A percentile compares a stretch with the other conserved stretches of the same genome.
These are phyloP conservation scores for Massospora cicadina DNA, from an alignment of 371 early-diverging fungal genomes.

Conservation along the genomic window DNA sequence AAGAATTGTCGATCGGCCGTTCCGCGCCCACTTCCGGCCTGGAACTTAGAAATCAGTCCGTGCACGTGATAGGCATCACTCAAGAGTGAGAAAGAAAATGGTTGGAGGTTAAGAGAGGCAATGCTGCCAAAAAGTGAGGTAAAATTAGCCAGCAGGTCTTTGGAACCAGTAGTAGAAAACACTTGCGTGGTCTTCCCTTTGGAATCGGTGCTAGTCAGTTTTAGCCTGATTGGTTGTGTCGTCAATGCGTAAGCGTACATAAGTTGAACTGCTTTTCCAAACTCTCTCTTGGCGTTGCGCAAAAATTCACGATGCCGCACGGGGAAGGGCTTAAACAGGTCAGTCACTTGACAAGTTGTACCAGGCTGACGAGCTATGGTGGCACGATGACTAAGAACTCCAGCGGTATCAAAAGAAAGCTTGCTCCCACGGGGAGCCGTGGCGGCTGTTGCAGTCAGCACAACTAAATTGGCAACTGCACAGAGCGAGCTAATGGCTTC, in stretches of 20 bases:
- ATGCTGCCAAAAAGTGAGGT: conserved; percentile 12
- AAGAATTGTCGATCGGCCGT: conserved; percentile 68
- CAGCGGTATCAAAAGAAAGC: conserved; percentile 46
- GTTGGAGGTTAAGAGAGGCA: background rate
- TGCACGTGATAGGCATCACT: conserved; percentile 13
- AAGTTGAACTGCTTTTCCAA: conserved; percentile 50
- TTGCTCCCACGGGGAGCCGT: conserved; percentile 42
- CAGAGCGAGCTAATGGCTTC: conserved; percentile 70
- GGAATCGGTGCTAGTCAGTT: conserved; percentile 20
- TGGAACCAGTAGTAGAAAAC: background rate
- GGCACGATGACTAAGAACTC: conserved; percentile 23
- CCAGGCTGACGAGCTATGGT: conserved; percentile 46
- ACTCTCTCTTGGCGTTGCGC: conserved; percentile 63
- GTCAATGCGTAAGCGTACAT: conserved; percentile 79
- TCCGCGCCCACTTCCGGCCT: conserved; percentile 45
- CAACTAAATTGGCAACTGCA: conserved; percentile 32
- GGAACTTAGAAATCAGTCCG: conserved; percentile 48
- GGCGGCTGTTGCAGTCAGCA: conserved; percentile 45
- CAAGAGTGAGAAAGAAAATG: background rate
- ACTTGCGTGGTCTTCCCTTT: background rate
- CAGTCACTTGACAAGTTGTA: conserved; percentile 58
- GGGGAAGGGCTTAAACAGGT: conserved; percentile 72
- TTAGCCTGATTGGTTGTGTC: conserved; percentile 39
- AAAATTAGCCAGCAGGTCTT: background rate
- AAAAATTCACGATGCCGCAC: conserved; percentile 78